phyloP scores from a whole-genome alignment of 2,329 filamentous ascomycete species.

The Orbilia oligospora region DNA sequence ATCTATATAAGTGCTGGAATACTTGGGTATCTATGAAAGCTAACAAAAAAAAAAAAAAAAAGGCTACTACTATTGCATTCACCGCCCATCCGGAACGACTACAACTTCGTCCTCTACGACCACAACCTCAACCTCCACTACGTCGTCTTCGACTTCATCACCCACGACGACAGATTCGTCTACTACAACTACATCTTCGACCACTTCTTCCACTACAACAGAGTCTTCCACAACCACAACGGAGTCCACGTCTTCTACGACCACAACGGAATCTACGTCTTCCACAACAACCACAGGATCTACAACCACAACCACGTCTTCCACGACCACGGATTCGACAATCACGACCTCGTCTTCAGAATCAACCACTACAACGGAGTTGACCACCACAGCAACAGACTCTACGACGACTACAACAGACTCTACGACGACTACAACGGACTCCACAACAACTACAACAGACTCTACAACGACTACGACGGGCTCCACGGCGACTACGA shows the following conservation, averaged over 20 bases:
- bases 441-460: constrained; percentile 6
- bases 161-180: constrained; percentile 5
- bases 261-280: neutral
- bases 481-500: neutral
- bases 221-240: constrained; percentile 1
- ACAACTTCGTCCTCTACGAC: constrained; percentile 8
- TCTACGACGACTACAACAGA: constrained; percentile 1
- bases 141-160: too few species aligned
- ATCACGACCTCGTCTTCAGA: constrained; percentile 1
- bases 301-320: constrained; percentile 1
- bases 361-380: neutral
- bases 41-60: too few species aligned
- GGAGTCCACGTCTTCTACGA: too few species aligned
- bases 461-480: constrained; percentile 14
- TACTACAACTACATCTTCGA: constrained; percentile 1
- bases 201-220: neutral
- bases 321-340: constrained; percentile 1
- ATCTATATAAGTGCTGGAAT: too few species aligned
- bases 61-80: constrained; percentile 33
- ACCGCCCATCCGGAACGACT: neutral
- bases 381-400: neutral
- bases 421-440: neutral
- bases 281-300: constrained; percentile 5
- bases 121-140: too few species aligned
- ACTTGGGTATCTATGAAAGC: neutral